Base-by-base conservation (phyloP, 2,329 filamentous ascomycete genomes). In the Botrytis deweyae region DNA sequence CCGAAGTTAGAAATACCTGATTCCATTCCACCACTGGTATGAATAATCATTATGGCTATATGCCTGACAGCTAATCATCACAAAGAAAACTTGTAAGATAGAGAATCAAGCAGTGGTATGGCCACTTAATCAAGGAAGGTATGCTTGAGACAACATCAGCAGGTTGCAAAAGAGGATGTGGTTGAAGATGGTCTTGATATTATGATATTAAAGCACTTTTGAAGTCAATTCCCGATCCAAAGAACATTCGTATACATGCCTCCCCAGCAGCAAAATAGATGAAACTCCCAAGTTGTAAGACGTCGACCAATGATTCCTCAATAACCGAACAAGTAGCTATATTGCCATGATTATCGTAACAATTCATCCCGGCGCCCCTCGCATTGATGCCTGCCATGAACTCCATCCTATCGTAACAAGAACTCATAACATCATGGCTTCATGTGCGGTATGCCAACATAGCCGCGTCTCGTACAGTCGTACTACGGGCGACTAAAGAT, bases 121-220 rank as follows among this genome's bases (percentile, higher is more conserved):
- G 9, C 10, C 22, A 14, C 25, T 52, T 12, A 14, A n/a, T 52
- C 22, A 52, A 14, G 10, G 10, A n/a, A 52, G 12, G 22, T 52
- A n/a, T 55, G 25, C 49, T 55, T 55, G 49, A 55, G 49, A 55
- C 25, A 55, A 18, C 25, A 68, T 33, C 52, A n/a, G 22, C 4
- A 55, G 25, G 40, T 55, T 55, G 25, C 36, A 18, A n/a, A 42
- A 22, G 40, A 38, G 46, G 12, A 20, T 20, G 16, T 55, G 20
- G 25, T 36, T 38, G 25, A 7, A 68, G 36, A 58, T 9, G 18
- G 8, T 8, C 29, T 29, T 42, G 46, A 6, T 29, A 68, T 68
- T 68, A 58, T 29, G 36, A 40, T 58, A 58, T 49, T 68, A 68
- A 68, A 68, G 55, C 46, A 68, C 65, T 55, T 58, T 68, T 68